phyloP scores from a whole-genome alignment of 495 filamentous ascomycete genomes.

The Jackrogersella multiformis region DNA sequence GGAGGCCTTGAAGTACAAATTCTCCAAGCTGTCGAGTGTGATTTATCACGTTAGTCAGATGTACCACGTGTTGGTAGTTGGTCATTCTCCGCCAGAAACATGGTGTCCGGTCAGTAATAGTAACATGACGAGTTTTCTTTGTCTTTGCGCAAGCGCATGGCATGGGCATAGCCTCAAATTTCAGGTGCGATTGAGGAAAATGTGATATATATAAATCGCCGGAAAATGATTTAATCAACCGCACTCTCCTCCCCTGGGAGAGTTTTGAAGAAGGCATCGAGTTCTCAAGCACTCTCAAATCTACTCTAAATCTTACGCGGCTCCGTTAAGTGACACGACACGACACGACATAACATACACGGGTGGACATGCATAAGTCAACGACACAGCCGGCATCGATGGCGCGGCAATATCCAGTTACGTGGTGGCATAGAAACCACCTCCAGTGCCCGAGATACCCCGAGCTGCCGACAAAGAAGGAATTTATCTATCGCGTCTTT shows the following conservation, averaged over 20 bases:
- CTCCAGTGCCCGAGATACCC: slow-evolving; percentile 19
- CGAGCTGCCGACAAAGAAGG: slow-evolving; percentile 28
- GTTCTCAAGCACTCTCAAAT: neutral
- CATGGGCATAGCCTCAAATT: slow-evolving; percentile 12
- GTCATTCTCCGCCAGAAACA: slow-evolving; percentile 20
- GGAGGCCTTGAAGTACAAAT: neutral
- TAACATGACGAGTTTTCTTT: slow-evolving; percentile 21
- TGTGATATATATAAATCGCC: neutral
- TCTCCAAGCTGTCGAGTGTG: slow-evolving; percentile 8
- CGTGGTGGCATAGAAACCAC: slow-evolving; percentile 28
- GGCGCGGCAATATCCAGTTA: neutral
- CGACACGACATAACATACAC: neutral
- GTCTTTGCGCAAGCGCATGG: neutral
- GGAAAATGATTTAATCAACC: slow-evolving; percentile 21
- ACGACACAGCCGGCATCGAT: slow-evolving; percentile 16
- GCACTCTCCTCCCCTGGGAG: too few relatives aligned
- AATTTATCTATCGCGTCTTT: slow-evolving; percentile 35
- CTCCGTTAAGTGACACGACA: neutral
- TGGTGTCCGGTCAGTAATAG: slow-evolving; percentile 4
- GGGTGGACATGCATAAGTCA: neutral
- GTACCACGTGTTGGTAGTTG: slow-evolving; percentile 25
- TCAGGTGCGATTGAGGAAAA: neutral
- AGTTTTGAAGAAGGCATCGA: neutral
- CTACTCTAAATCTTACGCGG: neutral
- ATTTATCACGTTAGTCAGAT: slow-evolving; percentile 18